Percentiles rank a stretch among this genome's conserved stretches.
phyloP scores from a whole-genome alignment of 1,284 basidiomycete species.

The Veloboletus limbatus region DNA sequence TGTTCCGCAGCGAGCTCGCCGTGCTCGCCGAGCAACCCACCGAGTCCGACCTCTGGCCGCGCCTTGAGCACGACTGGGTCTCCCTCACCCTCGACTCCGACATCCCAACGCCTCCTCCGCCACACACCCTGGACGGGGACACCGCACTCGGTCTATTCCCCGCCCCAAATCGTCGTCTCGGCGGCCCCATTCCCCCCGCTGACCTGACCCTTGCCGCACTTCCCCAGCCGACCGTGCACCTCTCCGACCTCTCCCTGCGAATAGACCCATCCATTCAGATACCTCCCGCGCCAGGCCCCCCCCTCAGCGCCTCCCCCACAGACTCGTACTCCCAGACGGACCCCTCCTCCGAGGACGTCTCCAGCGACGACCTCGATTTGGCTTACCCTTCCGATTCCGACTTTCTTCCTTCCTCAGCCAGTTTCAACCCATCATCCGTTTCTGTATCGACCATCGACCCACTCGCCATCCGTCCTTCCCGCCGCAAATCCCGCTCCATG shows the following conservation, averaged over 20 bases:
- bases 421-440: slow-evolving; percentile 11
- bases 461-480: slow-evolving; percentile 12
- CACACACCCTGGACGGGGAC: too few species aligned
- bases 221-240: slow-evolving; percentile 23
- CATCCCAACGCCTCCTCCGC: neutral
- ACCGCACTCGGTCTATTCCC: slow-evolving; percentile 14
- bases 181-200: too few species aligned
- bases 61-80: neutral
- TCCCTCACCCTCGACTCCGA: neutral
- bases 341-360: slow-evolving; percentile 16
- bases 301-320: slow-evolving; percentile 1
- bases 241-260: slow-evolving; percentile 21
- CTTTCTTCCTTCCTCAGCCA: slow-evolving; percentile 16
- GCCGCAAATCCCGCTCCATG: slow-evolving; percentile 24
- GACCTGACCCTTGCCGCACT: neutral
- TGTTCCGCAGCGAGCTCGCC: slow-evolving; percentile 24
- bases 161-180: too few species aligned
- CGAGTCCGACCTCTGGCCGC: slow-evolving; percentile 7
- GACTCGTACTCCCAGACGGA: slow-evolving; percentile 4
- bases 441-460: neutral
- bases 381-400: slow-evolving; percentile 25
- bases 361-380: slow-evolving; percentile 18
- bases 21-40: slow-evolving; percentile 9
- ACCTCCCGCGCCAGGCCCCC: slow-evolving; percentile 8
- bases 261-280: slow-evolving; percentile 4